A percentile compares a stretch with the other conserved stretches of the same genome.
These are phyloP conservation scores for Sporothrix brunneoviolacea DNA, from an alignment of 2,329 filamentous ascomycete species.

Conservation along the genomic window DNA sequence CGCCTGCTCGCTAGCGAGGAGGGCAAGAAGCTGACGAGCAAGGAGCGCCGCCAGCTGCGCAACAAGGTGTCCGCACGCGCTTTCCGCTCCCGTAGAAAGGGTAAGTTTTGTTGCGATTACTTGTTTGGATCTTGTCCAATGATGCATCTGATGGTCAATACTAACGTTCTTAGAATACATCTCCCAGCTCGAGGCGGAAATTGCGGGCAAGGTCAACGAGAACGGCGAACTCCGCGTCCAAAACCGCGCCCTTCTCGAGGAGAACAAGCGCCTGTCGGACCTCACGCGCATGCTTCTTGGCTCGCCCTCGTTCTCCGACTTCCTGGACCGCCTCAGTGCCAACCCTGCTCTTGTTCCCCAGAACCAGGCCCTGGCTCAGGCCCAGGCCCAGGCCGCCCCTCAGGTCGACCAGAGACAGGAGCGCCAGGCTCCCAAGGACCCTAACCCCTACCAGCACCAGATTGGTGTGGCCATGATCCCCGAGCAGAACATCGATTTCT, in stretches of 20 bases:
- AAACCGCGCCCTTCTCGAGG: slow-evolving; percentile 75
- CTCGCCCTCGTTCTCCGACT: slow-evolving; percentile 76
- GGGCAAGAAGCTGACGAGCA: slow-evolving; percentile 98
- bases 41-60: slow-evolving; percentile 90
- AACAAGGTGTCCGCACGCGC: slow-evolving; percentile 98
- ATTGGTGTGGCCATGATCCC: slow-evolving; percentile 80
- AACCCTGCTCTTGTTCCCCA: slow-evolving; percentile 40
- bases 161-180: slow-evolving; percentile 85
- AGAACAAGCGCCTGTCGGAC: slow-evolving; percentile 74
- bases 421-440: slow-evolving; percentile 56
- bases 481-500: slow-evolving; percentile 69
- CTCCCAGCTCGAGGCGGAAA: slow-evolving; percentile 82
- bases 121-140: too few species aligned
- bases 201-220: slow-evolving; percentile 77
- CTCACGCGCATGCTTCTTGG: slow-evolving; percentile 75
- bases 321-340: slow-evolving; percentile 63
- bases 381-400: slow-evolving; percentile 28
- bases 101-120: slow-evolving; percentile 49
- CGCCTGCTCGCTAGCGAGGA: slow-evolving; percentile 89
- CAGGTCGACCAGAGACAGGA: slow-evolving; percentile 22
- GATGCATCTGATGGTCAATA: background rate
- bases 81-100: slow-evolving; percentile 96
- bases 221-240: slow-evolving; percentile 71
- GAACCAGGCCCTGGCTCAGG: slow-evolving; percentile 18
- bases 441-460: slow-evolving; percentile 59